Base-by-base conservation (phyloP, 257 asterid species). In the Anisodus tanguticus region DNA sequence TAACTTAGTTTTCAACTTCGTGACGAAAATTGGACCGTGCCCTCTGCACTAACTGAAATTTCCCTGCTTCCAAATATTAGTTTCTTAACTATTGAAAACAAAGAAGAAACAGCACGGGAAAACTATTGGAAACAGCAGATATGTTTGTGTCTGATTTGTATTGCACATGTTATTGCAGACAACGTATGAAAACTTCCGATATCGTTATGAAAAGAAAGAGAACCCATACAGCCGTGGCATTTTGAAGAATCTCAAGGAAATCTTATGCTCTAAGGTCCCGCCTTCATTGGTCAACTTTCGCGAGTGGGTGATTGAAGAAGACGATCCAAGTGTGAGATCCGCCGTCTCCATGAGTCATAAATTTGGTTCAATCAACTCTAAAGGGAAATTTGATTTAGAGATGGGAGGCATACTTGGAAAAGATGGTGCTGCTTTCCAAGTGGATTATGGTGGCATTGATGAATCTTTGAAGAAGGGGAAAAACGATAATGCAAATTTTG, bases 101-200 rank as follows among this genome's bases (percentile, higher is more conserved):
- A 47, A 66, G 0, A 37, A 68, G 6, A 4, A 69, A 16, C 53
- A 41, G 8, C 77, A 69, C 53, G 7, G 77, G 8, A 69, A 16
- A 69, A 69, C 77, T 15, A 13, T 15, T 15, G 19, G 15, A 67
- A 69, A 68, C 53, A 39, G 13, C 16, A 45, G 58, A 71, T 53
- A 0, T 45, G 35, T 71, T 71, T n/a, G 58, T 71, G 22, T 11
- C 49, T 76, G 12, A 26, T 76, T 76, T 64, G 58, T 62, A 35
- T 53, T 51, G 62, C 63, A 55, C 79, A 60, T 31, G 45, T 81
- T 35, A 84, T 86, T 82, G 83, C 97, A 95, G 97, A 95, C 97
- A 9, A 95, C 98, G 0, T 94, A 95, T 81, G 98, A 94, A 87
- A 95, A 91, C 93, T 95, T 95, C 85, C 89, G 97, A 55, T 94